Evolutionary conservation across 2,329 filamentous ascomycete genomes (phyloP), one percentile per base, ranked within the genome.

Genomic region (Pyrenophora teres): DNA sequence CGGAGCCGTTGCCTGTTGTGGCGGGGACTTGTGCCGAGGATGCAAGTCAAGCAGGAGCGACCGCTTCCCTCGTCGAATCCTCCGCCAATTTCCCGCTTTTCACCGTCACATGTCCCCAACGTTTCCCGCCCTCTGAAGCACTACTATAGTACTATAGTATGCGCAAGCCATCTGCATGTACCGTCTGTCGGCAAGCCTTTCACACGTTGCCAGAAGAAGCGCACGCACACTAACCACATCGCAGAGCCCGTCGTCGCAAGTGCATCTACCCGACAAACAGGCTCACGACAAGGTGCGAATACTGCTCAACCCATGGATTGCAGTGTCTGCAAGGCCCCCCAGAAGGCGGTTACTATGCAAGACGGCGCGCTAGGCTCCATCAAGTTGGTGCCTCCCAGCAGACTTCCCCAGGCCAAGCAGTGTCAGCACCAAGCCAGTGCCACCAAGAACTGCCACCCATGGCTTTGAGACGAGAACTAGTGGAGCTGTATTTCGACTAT

Each of bases 151-250:
- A 15, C 15, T 15, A 15, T 15, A 15, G 15, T 15, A 63, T 65
- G 62, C 62, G 62, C 50, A 65, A 55, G 57, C 62, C 62, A 32
- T 63, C 62, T 30, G 62, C 62, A 21, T 65, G 62, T 40, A 57
- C 37, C 42, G 50, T 40, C 23, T 65, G 62, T 51, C 62, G 62
- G 62, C 63, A 63, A 59, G 54, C 42, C 48, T 35, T 37, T 9
- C 18, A 25, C 18, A 35, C 32, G 6, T 13, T 33, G 37, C 10
- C 30, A 30, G 21, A 25, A 13, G 8, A 25, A 16, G 31, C 18
- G 32, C 7, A 8, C n/a, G 35, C 2, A 46, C 39, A 48, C 53
- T 60, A 42, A 57, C 33, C 31, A 32, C 35, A 39, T 40, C 25
- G 19, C 12, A 65, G 60, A 30, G 59, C 62, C 45, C 59, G 62